Conservation (phyloP, 2,329 filamentous ascomycete genomes). For the Tolypocladium paradoxum region DNA sequence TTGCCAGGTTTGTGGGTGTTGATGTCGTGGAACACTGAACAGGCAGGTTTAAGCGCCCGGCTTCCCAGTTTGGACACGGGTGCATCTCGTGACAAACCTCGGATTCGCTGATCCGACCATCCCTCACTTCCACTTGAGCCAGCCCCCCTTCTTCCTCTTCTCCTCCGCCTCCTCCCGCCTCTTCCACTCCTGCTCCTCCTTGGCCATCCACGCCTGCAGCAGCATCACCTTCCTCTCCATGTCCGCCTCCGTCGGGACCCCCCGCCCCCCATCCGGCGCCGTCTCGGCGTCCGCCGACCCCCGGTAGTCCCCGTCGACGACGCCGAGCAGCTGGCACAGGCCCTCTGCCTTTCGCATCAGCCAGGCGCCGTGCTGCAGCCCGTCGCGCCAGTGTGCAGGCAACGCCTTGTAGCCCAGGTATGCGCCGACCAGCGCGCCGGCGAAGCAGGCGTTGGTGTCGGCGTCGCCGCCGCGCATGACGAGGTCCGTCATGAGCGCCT, state of each 20-base stretch:
- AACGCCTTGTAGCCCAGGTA: slow-evolving; percentile 34
- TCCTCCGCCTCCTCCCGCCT: slow-evolving; percentile 11
- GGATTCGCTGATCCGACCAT: too few species aligned
- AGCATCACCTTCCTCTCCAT: slow-evolving; percentile 23
- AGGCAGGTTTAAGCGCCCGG: too few species aligned
- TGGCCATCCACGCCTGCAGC: slow-evolving; percentile 19
- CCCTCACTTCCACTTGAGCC: slow-evolving; percentile 3
- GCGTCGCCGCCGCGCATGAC: slow-evolving; percentile 42
- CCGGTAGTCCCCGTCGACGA: slow-evolving; percentile 21
- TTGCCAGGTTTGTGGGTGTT: neutral
- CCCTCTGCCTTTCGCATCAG: slow-evolving; percentile 31
- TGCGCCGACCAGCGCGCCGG: slow-evolving; percentile 37
- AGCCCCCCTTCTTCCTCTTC: slow-evolving; percentile 8
- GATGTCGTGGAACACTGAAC: neutral
- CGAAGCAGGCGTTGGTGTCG: slow-evolving; percentile 43
- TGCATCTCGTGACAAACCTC: too few species aligned
- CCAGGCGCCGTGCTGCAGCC: slow-evolving; percentile 33
- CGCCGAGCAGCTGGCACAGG: slow-evolving; percentile 25
- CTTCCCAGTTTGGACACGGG: too few species aligned
- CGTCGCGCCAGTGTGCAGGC: slow-evolving; percentile 37
- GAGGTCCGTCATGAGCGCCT: slow-evolving; percentile 35
- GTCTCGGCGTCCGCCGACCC: slow-evolving; percentile 28
- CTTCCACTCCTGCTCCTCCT: slow-evolving; percentile 16
- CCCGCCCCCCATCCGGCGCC: slow-evolving; percentile 28
- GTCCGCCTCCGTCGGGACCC: slow-evolving; percentile 24